Evolutionary conservation across 768 basidiomycete species (phyloP), one percentile per base, ranked within the genome.

Genomic region (Pulveroboletus sp.): DNA sequence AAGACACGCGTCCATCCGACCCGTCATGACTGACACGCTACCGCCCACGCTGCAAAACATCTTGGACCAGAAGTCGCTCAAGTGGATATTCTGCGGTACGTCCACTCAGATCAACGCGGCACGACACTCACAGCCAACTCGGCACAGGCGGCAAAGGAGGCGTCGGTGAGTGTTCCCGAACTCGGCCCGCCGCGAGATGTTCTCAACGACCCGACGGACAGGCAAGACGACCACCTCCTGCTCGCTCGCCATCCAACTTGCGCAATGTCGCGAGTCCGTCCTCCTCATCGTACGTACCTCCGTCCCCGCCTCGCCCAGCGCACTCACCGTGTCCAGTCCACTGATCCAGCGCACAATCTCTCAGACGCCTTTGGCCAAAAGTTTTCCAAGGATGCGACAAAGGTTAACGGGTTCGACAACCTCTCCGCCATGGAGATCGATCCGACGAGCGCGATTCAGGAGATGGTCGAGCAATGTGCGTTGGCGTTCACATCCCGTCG

Each of bases 371-470:
- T 98, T 68, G 90, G 92, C 19, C 96, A 99, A 66, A 98, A 99
- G 74, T 99, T 99, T 73, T 92, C 90, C 52, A 98, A 98, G 65
- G 96, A 99, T 67, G 96, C 96, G 27, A 98, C 93, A 8, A 90
- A 89, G 70, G 96, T 98, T 45, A 96, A 95, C 62, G 96, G 96
- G 9, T 97, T 97, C 60, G 83, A 89, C 52, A 99, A 99, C 73
- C 80, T 99, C 37, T 95, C 70, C 63, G 96, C 96, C 4, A 99
- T 99, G 96, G 96, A 99, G 71, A 99, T 99, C 67, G 96, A 99
- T 71, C 96, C 96, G 8, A 95, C 90, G 40, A 93, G 93, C 60
- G 86, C 93, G 23, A 89, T 99, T 56, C 95, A 98, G 70, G 95
- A 98, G 73, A 97, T 99, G 95, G 89, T 98, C 30, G 96, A 99